Conservation (phyloP, 495 filamentous ascomycete genomes). For the Pyronema omphalodes region DNA sequence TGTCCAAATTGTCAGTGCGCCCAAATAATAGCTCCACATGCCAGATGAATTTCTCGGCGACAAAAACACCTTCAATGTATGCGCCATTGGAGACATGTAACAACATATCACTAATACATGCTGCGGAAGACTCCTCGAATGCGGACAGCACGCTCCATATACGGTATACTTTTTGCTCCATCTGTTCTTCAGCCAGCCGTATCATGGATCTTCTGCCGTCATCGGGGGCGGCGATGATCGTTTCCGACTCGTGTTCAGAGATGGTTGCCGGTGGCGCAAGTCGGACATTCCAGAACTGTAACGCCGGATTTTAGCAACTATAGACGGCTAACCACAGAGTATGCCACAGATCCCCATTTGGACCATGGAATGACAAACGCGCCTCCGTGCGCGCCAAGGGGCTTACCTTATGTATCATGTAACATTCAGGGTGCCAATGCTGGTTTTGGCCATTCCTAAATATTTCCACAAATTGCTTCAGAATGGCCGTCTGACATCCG, state of each 20-base stretch:
- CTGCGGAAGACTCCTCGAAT: constrained; percentile 93
- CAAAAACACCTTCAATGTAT: constrained; percentile 84
- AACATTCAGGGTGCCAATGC: constrained; percentile 99
- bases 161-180: constrained; percentile 93
- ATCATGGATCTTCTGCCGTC: constrained; percentile 57
- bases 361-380: not conserved
- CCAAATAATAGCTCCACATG: constrained; percentile 88
- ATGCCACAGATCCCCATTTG: not conserved
- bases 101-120: constrained; percentile 98
- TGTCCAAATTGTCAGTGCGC: constrained; percentile 70
- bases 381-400: not conserved
- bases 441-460: constrained; percentile 95
- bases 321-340: not conserved
- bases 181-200: constrained; percentile 69
- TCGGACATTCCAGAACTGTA: constrained; percentile 85
- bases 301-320: not conserved
- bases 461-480: constrained; percentile 99
- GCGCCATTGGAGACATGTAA: constrained; percentile 96
- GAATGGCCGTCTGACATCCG: constrained; percentile 91
- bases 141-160: constrained; percentile 97
- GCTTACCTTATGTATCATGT: constrained; percentile 87
- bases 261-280: constrained; percentile 35
- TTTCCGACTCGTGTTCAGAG: constrained; percentile 31
- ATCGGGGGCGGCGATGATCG: constrained; percentile 33
- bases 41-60: constrained; percentile 91